phyloP scores from a whole-genome alignment of 768 basidiomycete species.

The Mrakia gelida region DNA sequence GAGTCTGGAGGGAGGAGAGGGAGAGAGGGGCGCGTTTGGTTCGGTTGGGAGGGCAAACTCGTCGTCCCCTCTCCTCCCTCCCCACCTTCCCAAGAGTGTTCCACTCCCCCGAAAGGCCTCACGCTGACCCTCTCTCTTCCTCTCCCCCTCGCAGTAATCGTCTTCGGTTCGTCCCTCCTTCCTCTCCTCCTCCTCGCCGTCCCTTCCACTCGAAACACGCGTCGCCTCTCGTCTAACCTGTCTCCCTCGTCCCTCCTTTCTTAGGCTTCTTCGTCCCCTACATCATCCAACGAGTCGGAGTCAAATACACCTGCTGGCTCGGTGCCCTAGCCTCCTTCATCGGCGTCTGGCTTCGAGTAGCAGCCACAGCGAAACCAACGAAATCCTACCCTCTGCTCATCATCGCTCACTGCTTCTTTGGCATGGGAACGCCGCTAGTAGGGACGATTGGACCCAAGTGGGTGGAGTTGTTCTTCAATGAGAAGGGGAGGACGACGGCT shows the following conservation, averaged over 20 bases:
- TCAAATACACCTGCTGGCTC: constrained; percentile 1
- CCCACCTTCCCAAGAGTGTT: too few relatives aligned
- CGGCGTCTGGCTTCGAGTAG: neutral
- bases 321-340: neutral
- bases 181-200: neutral
- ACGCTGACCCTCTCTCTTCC: too few relatives aligned
- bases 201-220: too few relatives aligned
- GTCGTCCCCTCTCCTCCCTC: too few relatives aligned
- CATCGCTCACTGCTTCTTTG: neutral
- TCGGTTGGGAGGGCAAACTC: too few relatives aligned
- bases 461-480: constrained; percentile 1
- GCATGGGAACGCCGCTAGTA: neutral
- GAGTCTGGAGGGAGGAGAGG: neutral
- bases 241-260: too few relatives aligned
- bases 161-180: neutral
- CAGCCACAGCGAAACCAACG: neutral
- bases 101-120: too few relatives aligned
- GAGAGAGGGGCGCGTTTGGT: too few relatives aligned
- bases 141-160: neutral
- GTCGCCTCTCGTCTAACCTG: neutral
- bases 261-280: constrained; percentile 9
- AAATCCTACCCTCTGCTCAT: neutral
- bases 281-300: constrained; percentile 2
- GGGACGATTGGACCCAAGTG: constrained; percentile 8
- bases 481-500: neutral